Evolutionary conservation across 2,329 filamentous ascomycete species (phyloP).

Genomic region (Ascochyta koolunga): DNA sequence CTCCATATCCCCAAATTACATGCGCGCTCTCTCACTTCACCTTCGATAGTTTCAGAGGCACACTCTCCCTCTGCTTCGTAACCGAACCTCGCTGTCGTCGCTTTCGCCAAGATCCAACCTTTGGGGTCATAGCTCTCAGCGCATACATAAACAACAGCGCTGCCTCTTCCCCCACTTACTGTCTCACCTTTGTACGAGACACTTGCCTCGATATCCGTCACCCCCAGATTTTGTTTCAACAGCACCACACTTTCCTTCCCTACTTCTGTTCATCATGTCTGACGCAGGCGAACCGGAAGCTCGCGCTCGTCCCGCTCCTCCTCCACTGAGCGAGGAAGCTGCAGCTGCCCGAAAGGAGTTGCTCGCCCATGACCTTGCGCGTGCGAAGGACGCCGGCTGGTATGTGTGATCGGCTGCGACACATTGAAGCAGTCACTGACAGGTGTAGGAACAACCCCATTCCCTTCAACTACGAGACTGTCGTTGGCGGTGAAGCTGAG

Average conservation of each 20-base stretch:
- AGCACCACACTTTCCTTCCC: neutral
- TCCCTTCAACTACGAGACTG: slow-evolving; percentile 57
- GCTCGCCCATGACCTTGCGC: slow-evolving; percentile 32
- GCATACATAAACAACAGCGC: slow-evolving; percentile 4
- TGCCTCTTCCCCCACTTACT: neutral
- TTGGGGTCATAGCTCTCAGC: neutral
- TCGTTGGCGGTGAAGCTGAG: slow-evolving; percentile 30
- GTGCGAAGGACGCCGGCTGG: slow-evolving; percentile 54
- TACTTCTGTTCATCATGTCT: slow-evolving; percentile 3
- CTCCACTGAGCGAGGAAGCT: slow-evolving; percentile 10
- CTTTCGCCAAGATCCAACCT: neutral
- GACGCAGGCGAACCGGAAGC: slow-evolving; percentile 7
- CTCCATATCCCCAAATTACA: too few relatives aligned
- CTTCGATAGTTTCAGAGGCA: neutral
- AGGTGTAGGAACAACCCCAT: slow-evolving; percentile 42
- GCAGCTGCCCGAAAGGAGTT: slow-evolving; percentile 30
- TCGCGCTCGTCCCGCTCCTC: slow-evolving; percentile 6
- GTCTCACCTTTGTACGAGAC: neutral
- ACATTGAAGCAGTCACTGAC: neutral
- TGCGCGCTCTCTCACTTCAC: neutral
- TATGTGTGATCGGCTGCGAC: neutral
- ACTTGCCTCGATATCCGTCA: neutral
- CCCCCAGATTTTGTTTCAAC: neutral
- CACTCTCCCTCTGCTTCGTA: neutral
- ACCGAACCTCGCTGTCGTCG: neutral